Evolutionary conservation across 139 green algal genomes (phyloP), one percentile per base, ranked within the genome.

Genomic region (Chlorella sp.): DNA sequence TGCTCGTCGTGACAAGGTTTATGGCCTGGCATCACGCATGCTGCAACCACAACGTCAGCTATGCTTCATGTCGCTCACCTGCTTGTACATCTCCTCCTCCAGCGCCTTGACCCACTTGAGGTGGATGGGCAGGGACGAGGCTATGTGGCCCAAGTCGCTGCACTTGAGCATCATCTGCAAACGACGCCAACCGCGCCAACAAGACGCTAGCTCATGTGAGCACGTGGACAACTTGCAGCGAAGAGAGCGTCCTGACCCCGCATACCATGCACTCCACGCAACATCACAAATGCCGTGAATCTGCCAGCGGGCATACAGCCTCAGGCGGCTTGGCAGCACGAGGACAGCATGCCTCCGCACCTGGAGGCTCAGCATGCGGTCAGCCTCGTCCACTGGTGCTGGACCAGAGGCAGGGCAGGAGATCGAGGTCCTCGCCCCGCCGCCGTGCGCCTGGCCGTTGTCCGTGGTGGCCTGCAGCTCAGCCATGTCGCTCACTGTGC

Each of bases 151-250:
- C 24, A 83, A 59, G 69, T 83, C 77, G 24, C 72, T 51, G 60
- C 72, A 79, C 73, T 83, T 83, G 27, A 83, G 35, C 22, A 64
- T 59, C 61, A 83, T 69, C 77, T 83, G 71, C 72, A 77, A 5
- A 4, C 20, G 24, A 20, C 61, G 34, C 2, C 61, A 67, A 63
- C 6, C 20, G n/a, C n/a, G n/a, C n/a, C n/a, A n/a, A n/a, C n/a
- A n/a, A n/a, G n/a, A n/a, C n/a, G n/a, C n/a, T n/a, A n/a, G n/a
- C n/a, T n/a, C n/a, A n/a, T n/a, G n/a, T n/a, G n/a, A n/a, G n/a
- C n/a, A n/a, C n/a, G n/a, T n/a, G n/a, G n/a, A n/a, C n/a, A n/a
- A n/a, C n/a, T n/a, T n/a, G n/a, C n/a, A n/a, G n/a, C n/a, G n/a
- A n/a, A n/a, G n/a, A n/a, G n/a, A n/a, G n/a, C n/a, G n/a, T n/a